phyloP scores from a whole-genome alignment of 1,284 basidiomycete species.

The Melampsora larici-populina region DNA sequence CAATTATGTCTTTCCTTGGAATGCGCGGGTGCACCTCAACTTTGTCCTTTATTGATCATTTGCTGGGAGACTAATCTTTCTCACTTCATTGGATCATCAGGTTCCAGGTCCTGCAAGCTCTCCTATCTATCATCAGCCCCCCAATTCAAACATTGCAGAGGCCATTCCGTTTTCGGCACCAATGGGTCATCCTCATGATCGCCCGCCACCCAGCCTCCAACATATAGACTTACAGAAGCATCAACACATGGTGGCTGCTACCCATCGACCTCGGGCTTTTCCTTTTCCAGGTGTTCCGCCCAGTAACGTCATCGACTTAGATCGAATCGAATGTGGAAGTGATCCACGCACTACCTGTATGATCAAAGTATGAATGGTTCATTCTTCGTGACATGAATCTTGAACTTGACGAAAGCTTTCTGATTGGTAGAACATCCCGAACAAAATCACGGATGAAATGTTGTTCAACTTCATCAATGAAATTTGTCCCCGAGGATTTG shows the following conservation, averaged over 20 bases:
- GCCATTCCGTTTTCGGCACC: not conserved
- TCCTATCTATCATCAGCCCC: constrained; percentile 16
- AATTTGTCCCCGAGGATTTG: constrained; percentile 37
- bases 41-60: not conserved
- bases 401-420: not conserved
- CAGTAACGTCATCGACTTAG: constrained; percentile 43
- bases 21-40: constrained; percentile 11
- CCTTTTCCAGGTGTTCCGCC: constrained; percentile 43
- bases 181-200: not conserved
- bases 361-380: constrained; percentile 24
- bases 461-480: constrained; percentile 40
- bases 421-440: constrained; percentile 32
- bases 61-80: not conserved
- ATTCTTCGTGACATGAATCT: not conserved
- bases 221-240: constrained; percentile 12
- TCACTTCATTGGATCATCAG: not conserved
- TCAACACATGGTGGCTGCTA: constrained; percentile 5
- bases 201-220: not conserved
- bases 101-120: constrained; percentile 7
- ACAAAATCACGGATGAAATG: constrained; percentile 43
- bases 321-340: constrained; percentile 42
- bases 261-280: constrained; percentile 22
- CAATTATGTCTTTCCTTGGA: constrained; percentile 31
- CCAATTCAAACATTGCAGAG: constrained; percentile 7
- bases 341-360: constrained; percentile 42